Evolutionary conservation across 768 basidiomycete genomes (phyloP), one percentile per base, ranked within the genome.

Genomic region (Sistotremastrum suecicum): DNA sequence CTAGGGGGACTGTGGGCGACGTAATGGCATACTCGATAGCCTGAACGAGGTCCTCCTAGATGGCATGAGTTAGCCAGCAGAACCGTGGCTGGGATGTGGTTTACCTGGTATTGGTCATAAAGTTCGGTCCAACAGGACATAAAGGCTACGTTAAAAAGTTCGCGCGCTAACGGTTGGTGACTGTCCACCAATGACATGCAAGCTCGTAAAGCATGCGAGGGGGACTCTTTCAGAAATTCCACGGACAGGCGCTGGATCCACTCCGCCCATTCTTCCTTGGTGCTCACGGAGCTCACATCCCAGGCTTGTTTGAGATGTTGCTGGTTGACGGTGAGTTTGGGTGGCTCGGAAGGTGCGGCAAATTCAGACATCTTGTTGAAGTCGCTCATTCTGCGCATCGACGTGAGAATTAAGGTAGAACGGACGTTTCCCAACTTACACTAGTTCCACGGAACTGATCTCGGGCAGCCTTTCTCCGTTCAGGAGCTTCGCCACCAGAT

Each of bases 121-220:
- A 99, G 66, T 54, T 95, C 90, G 1, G 78, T 75, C 94, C 95
- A 99, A 52, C 95, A 99, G 4, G 92, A 97, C 11, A 98, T 74
- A 63, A 99, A 99, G 0, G 95, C 95, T 3, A 92, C 90, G 59
- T 98, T 98, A 71, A 97, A 98, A 7, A 99, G 66, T 56, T 98
- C 94, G 55, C 84, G 83, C 0, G 90, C 91, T 42, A 98, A 71
- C 1, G 91, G 89, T 20, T 81, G 75, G 60, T 97, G 87, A 5
- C 84, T 78, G 57, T 95, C 88, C 2, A 97, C 90, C 39, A 98
- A 66, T 54, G 78, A 87, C 76, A 90, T 89, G 56, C 94, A 97
- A 0, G 95, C 91, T 39, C 95, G 78, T 36, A 99, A 74, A n/a
- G 95, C 95, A 65, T 94, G 91, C 2, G 91, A 95, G 0, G 95